A percentile compares a stretch with the other conserved stretches of the same genome.
Evolutionary conservation across 176 grass and related monocot species (phyloP).

Genomic region (Stipa capillata): DNA sequence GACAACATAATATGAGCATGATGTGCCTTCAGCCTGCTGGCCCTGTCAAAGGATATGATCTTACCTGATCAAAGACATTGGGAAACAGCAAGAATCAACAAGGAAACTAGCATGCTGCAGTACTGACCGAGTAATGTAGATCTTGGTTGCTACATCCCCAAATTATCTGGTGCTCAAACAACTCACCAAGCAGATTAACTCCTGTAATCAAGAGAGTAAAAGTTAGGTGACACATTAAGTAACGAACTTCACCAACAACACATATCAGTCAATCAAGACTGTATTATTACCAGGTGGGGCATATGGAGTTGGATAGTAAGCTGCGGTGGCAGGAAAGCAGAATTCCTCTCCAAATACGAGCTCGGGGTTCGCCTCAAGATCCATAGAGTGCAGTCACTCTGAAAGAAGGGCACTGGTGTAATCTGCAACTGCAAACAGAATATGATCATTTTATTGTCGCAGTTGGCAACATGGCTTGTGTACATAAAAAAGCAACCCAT

Average conservation of each 20-base stretch:
- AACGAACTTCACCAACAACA: constrained; percentile 9
- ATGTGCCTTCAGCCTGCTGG: constrained; percentile 33
- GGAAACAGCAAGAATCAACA: neutral
- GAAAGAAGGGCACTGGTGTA: neutral
- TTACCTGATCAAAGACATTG: neutral
- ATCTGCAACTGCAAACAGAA: neutral
- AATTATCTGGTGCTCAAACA: constrained; percentile 38
- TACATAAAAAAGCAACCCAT: neutral
- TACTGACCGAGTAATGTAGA: constrained; percentile 45
- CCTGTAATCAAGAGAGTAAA: constrained; percentile 16
- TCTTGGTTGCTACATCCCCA: constrained; percentile 46
- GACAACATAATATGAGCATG: constrained; percentile 48
- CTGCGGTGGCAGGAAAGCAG: constrained; percentile 19
- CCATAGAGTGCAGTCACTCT: constrained; percentile 23
- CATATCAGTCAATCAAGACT: constrained; percentile 9
- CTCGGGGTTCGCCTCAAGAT: constrained; percentile 26
- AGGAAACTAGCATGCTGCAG: neutral
- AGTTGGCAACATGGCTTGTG: neutral
- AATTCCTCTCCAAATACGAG: constrained; percentile 49
- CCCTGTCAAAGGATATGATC: constrained; percentile 25
- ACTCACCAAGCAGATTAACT: constrained; percentile 38
- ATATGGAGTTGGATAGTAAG: constrained; percentile 39
- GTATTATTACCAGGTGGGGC: constrained; percentile 34
- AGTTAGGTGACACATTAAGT: neutral
- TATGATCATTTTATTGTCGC: neutral